These are phyloP conservation scores for Penicillium atrosanguineum DNA, from an alignment of 495 filamentous ascomycete genomes.

Conservation along the genomic window DNA sequence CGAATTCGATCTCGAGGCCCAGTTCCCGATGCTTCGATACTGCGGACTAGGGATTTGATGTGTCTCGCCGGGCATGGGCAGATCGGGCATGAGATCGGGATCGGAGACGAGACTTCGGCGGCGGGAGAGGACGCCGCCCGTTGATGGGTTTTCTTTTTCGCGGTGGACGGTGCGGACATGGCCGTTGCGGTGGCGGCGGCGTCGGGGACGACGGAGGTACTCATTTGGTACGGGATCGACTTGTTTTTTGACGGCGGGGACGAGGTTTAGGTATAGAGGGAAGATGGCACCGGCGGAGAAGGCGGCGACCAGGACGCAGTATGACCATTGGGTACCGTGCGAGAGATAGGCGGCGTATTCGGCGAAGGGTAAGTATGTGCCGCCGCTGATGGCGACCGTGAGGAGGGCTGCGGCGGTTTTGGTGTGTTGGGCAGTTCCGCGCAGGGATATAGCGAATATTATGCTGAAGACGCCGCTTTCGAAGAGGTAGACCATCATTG, in stretches of 20 bases:
- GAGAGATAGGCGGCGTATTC: constrained; percentile 44
- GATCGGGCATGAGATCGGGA: constrained; percentile 30
- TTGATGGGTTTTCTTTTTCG: constrained; percentile 36
- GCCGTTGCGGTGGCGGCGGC: constrained; percentile 26
- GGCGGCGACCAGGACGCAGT: constrained; percentile 55
- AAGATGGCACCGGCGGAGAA: constrained; percentile 57
- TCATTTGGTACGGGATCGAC: constrained; percentile 56
- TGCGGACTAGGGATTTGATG: constrained; percentile 3
- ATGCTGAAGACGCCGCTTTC: constrained; percentile 61
- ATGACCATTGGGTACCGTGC: constrained; percentile 46
- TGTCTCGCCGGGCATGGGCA: constrained; percentile 22
- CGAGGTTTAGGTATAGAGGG: constrained; percentile 58
- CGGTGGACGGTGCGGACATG: constrained; percentile 19
- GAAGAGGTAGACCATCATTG: constrained; percentile 58
- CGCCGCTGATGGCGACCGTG: constrained; percentile 56
- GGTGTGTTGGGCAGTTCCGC: constrained; percentile 58
- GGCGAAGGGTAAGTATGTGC: constrained; percentile 55
- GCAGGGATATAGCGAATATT: constrained; percentile 59
- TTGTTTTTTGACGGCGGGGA: constrained; percentile 57
- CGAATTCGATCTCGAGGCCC: neutral
- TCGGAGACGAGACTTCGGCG: constrained; percentile 36
- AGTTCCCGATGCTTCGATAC: neutral
- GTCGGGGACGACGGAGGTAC: constrained; percentile 35
- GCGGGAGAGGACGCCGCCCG: constrained; percentile 38
- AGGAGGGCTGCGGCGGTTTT: constrained; percentile 56